Conservation (phyloP, 495 filamentous ascomycete genomes). For the Aeminium ludgeri region DNA sequence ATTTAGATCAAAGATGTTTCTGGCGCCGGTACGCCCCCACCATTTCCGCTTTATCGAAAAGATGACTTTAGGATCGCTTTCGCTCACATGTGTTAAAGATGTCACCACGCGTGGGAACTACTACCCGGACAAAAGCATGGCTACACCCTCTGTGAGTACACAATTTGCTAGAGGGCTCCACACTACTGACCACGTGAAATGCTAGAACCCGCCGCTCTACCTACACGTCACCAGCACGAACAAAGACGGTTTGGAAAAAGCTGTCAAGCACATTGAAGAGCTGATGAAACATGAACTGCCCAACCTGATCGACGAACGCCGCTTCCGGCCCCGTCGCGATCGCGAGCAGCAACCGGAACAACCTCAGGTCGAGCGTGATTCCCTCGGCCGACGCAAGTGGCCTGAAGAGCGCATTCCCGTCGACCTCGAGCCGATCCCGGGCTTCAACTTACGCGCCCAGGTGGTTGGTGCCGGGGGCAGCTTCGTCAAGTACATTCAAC, state of each 20-base stretch:
- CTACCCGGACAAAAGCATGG: constrained; percentile 94
- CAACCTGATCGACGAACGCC: constrained; percentile 84
- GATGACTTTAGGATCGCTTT: constrained; percentile 37
- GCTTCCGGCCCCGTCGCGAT: constrained; percentile 67
- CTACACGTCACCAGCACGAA: constrained; percentile 89
- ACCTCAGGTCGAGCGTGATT: constrained; percentile 69
- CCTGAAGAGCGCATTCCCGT: constrained; percentile 89
- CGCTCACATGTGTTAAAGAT: constrained; percentile 67
- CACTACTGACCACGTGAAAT: background rate
- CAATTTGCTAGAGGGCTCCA: background rate
- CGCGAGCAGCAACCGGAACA: constrained; percentile 33
- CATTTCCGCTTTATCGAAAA: constrained; percentile 28
- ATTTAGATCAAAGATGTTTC: constrained; percentile 99
- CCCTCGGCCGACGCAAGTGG: constrained; percentile 97
- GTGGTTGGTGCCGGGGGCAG: constrained; percentile 85
- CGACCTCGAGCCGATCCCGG: constrained; percentile 71
- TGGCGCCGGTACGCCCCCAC: constrained; percentile 88
- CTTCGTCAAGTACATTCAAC: constrained; percentile 95
- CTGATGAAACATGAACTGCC: constrained; percentile 93
- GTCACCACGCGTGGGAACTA: constrained; percentile 94
- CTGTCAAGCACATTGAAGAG: constrained; percentile 71
- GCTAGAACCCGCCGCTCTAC: constrained; percentile 81
- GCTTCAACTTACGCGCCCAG: constrained; percentile 92
- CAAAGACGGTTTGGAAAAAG: constrained; percentile 79
- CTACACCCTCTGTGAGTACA: constrained; percentile 65